These are phyloP conservation scores for Phaeotremella skinneri DNA, from an alignment of 768 basidiomycete species.

Conservation along the genomic window DNA sequence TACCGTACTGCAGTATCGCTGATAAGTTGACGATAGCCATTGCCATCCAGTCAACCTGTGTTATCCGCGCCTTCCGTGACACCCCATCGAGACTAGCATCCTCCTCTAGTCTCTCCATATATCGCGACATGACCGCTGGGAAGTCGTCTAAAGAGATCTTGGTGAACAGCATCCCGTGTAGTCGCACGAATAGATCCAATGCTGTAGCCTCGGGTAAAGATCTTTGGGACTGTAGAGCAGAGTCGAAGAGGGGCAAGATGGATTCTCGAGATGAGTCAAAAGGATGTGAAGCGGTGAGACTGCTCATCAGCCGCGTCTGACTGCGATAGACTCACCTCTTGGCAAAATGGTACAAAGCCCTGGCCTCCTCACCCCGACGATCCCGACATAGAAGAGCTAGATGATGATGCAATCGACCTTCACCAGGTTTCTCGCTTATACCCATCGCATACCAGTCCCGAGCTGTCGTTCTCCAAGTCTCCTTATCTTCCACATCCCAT, in stretches of 20 bases:
- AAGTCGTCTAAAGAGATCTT: constrained; percentile 93
- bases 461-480: constrained; percentile 84
- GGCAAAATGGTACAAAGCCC: constrained; percentile 86
- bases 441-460: constrained; percentile 90
- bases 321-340: constrained; percentile 67
- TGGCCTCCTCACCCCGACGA: constrained; percentile 73
- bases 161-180: constrained; percentile 98
- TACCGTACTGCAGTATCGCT: constrained; percentile 83
- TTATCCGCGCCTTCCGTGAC: constrained; percentile 19
- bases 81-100: constrained; percentile 58
- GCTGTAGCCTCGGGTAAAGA: constrained; percentile 64
- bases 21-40: constrained; percentile 85
- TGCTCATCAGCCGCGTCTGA: constrained; percentile 47
- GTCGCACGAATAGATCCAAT: constrained; percentile 78
- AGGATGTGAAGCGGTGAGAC: constrained; percentile 86
- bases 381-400: constrained; percentile 83
- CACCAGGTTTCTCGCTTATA: constrained; percentile 83
- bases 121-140: constrained; percentile 70
- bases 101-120: constrained; percentile 79
- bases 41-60: constrained; percentile 84
- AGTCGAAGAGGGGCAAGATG: constrained; percentile 82
- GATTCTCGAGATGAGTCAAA: constrained; percentile 87
- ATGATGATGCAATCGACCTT: constrained; percentile 91
- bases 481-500: constrained; percentile 76
- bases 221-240: constrained; percentile 67